A percentile compares a stretch with the other conserved stretches of the same genome.
These are phyloP conservation scores for Lactarius hengduanensis DNA, from an alignment of 768 basidiomycete species.

Conservation along the genomic window DNA sequence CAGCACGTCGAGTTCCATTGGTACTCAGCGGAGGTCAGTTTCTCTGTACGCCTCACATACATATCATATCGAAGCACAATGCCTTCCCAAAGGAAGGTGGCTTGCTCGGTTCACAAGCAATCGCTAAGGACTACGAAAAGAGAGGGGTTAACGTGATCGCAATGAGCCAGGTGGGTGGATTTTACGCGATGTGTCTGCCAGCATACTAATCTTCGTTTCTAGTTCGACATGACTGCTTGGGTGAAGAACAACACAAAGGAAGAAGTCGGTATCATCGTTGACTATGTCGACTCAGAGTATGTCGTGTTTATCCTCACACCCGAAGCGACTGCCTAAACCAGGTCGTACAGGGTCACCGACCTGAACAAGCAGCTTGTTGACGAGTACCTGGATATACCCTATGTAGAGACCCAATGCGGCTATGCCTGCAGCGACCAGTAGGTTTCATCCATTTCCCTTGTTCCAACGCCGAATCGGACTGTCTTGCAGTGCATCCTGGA, in stretches of 20 bases:
- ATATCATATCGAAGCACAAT: not conserved
- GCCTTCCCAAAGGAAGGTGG: conserved; percentile 62
- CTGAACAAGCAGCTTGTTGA: conserved; percentile 80
- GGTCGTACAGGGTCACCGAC: conserved; percentile 61
- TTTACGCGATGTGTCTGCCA: conserved; percentile 5
- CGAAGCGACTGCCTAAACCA: conserved; percentile 1
- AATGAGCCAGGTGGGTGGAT: conserved; percentile 68
- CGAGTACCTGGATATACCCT: conserved; percentile 80
- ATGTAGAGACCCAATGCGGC: conserved; percentile 84
- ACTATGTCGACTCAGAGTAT: conserved; percentile 70
- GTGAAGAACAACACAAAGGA: conserved; percentile 67
- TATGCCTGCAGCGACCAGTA: conserved; percentile 96
- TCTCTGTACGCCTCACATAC: conserved; percentile 7
- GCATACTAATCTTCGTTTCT: conserved; percentile 21
- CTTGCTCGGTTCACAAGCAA: conserved; percentile 85
- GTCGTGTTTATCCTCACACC: conserved; percentile 22
- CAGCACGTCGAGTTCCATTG: conserved; percentile 77
- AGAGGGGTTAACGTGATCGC: conserved; percentile 66
- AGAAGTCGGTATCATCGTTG: conserved; percentile 78
- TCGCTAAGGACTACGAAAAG: conserved; percentile 71
- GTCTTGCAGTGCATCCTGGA: conserved; percentile 69
- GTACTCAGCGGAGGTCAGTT: conserved; percentile 73
- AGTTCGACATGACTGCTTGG: conserved; percentile 96
- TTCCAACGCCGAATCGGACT: conserved; percentile 31
- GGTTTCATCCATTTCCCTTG: conserved; percentile 34